These are phyloP conservation scores for Nematocida ironsii DNA, from an alignment of 371 early-diverging fungal species.

Conservation along the genomic window DNA sequence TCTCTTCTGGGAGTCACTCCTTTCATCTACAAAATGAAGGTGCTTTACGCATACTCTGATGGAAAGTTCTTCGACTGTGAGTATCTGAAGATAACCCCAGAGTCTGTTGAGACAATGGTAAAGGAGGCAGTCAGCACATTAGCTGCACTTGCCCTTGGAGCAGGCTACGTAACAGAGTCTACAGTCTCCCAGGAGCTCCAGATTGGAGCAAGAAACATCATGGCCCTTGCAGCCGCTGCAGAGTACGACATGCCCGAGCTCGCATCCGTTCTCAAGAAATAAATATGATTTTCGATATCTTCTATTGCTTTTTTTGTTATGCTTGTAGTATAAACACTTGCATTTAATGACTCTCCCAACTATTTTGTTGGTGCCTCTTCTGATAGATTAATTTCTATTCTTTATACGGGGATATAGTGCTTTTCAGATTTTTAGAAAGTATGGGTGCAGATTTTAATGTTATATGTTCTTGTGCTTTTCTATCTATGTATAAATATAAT, in stretches of 20 bases:
- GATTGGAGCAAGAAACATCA: conserved; percentile 62
- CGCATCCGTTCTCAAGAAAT: conserved; percentile 11
- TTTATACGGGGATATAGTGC: no score
- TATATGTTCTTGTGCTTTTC: no score
- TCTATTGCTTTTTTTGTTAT: neutral
- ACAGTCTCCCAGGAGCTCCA: conserved; percentile 81
- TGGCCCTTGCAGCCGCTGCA: conserved; percentile 77
- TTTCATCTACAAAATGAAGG: conserved; percentile 96
- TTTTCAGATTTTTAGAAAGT: no score
- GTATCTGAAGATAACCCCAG: conserved; percentile 86
- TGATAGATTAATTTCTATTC: no score
- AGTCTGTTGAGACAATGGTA: conserved; percentile 76
- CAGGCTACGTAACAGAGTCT: conserved; percentile 85
- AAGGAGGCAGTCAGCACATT: conserved; percentile 78
- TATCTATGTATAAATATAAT: neutral
- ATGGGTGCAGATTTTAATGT: no score
- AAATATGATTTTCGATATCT: neutral
- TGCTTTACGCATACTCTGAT: conserved; percentile 85
- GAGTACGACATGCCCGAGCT: conserved; percentile 73
- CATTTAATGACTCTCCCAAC: no score
- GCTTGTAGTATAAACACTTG: no score
- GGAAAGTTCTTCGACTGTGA: conserved; percentile 82
- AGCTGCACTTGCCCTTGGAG: conserved; percentile 86
- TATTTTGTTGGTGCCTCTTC: no score
- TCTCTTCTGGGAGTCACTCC: conserved; percentile 99